Base-by-base conservation (phyloP, 2,329 filamentous ascomycete species). In the Fusarium nygamai region DNA sequence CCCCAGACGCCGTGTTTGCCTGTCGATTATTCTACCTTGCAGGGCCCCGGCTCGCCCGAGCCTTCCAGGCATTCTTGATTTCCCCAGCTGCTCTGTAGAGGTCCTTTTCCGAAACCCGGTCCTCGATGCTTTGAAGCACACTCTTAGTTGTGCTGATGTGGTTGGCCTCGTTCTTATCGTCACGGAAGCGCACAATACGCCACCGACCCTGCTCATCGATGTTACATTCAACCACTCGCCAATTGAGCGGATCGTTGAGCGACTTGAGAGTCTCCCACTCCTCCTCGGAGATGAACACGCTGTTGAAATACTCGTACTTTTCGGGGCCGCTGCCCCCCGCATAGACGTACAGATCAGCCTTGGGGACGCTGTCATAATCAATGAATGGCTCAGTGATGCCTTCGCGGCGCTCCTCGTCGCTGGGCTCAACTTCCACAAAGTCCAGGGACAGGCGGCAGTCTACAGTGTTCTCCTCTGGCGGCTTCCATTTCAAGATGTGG, bases 401-500 rank as follows among this genome's bases (percentile, higher is more conserved):
- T 24, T 93, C 92, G 39, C 90, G 89, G 51, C 90, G 89, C 76
- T 96, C 93, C 22, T 86, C 83, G 20, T 90, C 88, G 78, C 92
- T 89, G 2, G 92, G 92, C 67, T 93, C 88, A n/a, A 92, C 86
- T 1, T 86, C 80, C 0, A 93, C 93, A 78, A 98, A 98, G 19
- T 89, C 87, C 48, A 99, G 88, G 59, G 89, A 90, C 77, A 98
- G 88, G 47, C 93, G 90, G 82, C 98, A 98, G 82, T 99, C 96
- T 76, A 99, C 91, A 0, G 95, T 97, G 85, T 99, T 99, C 82
- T 99, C 96, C 74, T 94, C 88, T 8, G 94, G 94, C 1, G 96
- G 95, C 84, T 99, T 99, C 96, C 96, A 99, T 83, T 99, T 99
- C 44, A 99, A 86, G 72, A 98, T 99, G 81, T 98, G 92, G 57